phyloP scores from a whole-genome alignment of 306 rosid species.

The Comarum palustre region DNA sequence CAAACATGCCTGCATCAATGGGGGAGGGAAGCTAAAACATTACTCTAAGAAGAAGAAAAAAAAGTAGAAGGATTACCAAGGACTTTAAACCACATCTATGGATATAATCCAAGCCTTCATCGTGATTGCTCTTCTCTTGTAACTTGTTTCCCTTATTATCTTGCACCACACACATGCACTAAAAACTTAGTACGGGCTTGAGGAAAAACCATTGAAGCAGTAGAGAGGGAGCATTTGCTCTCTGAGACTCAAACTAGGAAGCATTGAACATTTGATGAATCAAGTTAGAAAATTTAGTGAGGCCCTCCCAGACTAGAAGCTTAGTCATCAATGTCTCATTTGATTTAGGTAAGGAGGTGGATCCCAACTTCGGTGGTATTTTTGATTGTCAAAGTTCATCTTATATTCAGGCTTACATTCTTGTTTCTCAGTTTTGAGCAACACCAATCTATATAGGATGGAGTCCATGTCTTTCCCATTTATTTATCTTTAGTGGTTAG shows the following conservation, averaged over 20 bases:
- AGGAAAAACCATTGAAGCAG: background rate
- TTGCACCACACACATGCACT: background rate
- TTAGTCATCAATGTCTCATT: background rate
- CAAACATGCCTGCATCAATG: background rate
- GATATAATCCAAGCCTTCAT: background rate
- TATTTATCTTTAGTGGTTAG: background rate
- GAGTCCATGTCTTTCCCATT: slow-evolving; percentile 1
- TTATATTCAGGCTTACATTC: slow-evolving; percentile 7
- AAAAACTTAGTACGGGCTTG: background rate
- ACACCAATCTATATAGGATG: background rate
- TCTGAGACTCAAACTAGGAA: background rate
- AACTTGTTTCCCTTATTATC: background rate
- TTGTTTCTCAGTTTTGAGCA: slow-evolving; percentile 6
- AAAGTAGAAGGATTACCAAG: background rate
- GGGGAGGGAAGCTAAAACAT: background rate
- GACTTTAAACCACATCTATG: background rate
- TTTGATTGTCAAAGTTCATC: background rate
- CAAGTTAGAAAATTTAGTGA: background rate
- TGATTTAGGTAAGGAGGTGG: background rate
- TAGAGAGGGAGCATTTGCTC: background rate
- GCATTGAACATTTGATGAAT: background rate
- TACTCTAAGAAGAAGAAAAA: background rate
- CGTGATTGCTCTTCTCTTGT: background rate
- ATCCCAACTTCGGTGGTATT: background rate
- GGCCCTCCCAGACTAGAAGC: background rate